A percentile compares a stretch with the other conserved stretches of the same genome.
phyloP scores from a whole-genome alignment of 1,139 yeast genomes.

The Yamadazyma taylorii region DNA sequence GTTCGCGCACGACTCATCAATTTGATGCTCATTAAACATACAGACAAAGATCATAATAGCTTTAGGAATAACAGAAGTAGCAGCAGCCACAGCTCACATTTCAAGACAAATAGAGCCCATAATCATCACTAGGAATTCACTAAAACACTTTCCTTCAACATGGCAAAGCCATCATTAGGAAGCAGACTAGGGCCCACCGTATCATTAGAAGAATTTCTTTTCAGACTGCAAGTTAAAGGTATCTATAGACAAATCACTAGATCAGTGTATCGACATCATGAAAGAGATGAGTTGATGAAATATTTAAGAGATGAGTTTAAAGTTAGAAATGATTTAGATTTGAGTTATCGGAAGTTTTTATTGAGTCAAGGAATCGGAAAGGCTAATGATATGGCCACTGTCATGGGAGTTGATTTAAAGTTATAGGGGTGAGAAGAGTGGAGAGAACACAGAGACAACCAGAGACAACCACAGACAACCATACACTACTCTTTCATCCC shows the following conservation, averaged over 20 bases:
- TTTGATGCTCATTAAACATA: no score
- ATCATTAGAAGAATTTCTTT: conserved; percentile 43
- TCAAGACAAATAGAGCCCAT: no score
- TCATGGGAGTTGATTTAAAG: conserved; percentile 21
- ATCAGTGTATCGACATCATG: conserved; percentile 38
- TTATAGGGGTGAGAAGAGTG: no score
- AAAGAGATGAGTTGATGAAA: conserved; percentile 33
- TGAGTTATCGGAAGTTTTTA: conserved; percentile 39
- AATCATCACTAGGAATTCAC: no score
- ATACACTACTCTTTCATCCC: no score
- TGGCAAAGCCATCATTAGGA: conserved; percentile 5
- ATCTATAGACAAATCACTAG: conserved; percentile 37
- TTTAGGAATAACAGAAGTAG: no score
- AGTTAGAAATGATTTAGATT: conserved; percentile 26
- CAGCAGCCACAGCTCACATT: no score
- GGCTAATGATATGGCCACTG: conserved; percentile 28
- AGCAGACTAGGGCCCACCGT: conserved; percentile 20
- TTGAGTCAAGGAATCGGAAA: conserved; percentile 34
- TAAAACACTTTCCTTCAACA: neutral
- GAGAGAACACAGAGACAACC: no score
- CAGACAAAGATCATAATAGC: no score
- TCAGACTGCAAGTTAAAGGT: conserved; percentile 32
- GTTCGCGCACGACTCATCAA: no score
- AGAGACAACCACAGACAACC: no score
- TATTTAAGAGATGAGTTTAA: conserved; percentile 39